Base-by-base conservation (phyloP, 306 rosid genomes). In the Dalbergia cultrata region DNA sequence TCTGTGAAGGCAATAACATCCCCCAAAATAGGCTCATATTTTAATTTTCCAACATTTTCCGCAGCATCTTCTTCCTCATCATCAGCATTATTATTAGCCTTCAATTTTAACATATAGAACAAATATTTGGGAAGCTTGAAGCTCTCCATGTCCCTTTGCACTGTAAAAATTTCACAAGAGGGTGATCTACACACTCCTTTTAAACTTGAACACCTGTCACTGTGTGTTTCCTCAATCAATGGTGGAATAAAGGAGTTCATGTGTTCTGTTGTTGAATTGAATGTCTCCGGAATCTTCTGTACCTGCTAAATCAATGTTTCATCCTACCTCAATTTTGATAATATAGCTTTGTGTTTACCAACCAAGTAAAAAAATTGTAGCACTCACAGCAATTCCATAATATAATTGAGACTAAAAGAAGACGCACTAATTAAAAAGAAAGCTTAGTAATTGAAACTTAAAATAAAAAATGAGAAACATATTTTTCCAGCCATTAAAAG, bases 221-320 rank as follows among this genome's bases (percentile, higher is more conserved):
- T 79, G 6, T 18, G 94, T 5, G 83, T 86, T 75, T 90, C 94
- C 68, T 86, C 88, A 14, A 83, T 53, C 57, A 90, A 67, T 45
- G 88, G 59, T 57, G 67, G 75, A 61, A 81, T 45, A 26, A 88
- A 90, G 9, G 89, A 82, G 14, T 53, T 49, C 85, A 50, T 13
- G 77, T 86, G 88, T 6, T 80, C 79, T 2, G 8, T 17, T 33
- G 43, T 3, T 5, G 88, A 85, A 4, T n/a, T 19, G 77, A 88
- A 90, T 19, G 74, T 77, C 6, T 47, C 6, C 16, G 90, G 94
- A 35, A 90, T 90, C 50, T 37, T 77, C 3, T 2, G 18, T 63
- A 90, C 90, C 92, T 90, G 18, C 18, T n/a, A 41, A 10, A 53
- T 22, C 57, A 52, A 0, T 5, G 57, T 52, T 26, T 26, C 31